Evolutionary conservation across 805 yeast genomes (phyloP).

Genomic region (Metschnikowia reukaufii): DNA sequence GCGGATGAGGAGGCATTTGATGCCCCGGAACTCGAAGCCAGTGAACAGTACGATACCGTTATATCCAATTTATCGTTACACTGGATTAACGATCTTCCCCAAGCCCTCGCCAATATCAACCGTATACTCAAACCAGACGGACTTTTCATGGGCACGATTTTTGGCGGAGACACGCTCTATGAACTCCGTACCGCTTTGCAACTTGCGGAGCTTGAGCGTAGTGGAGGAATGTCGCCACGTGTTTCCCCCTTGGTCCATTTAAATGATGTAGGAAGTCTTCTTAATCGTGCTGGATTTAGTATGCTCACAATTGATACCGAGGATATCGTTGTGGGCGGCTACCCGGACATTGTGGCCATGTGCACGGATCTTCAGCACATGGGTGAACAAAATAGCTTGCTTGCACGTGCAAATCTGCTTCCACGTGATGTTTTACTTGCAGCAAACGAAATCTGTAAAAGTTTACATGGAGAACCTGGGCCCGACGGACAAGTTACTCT

Average conservation of each 20-base stretch:
- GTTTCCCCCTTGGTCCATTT: constrained; percentile 79
- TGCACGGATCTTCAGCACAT: constrained; percentile 71
- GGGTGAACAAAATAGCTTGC: constrained; percentile 81
- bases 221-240: constrained; percentile 78
- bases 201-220: constrained; percentile 76
- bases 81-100: constrained; percentile 86
- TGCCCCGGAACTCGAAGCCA: constrained; percentile 37
- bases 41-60: constrained; percentile 62
- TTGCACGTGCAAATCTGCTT: constrained; percentile 43
- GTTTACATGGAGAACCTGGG: constrained; percentile 67
- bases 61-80: constrained; percentile 72
- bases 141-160: constrained; percentile 73
- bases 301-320: constrained; percentile 83
- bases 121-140: constrained; percentile 73
- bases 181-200: constrained; percentile 80
- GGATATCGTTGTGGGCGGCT: constrained; percentile 71
- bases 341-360: constrained; percentile 67
- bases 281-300: constrained; percentile 75
- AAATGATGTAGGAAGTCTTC: constrained; percentile 68
- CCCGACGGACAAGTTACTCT: constrained; percentile 44
- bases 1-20: constrained; percentile 68
- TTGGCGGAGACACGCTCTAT: constrained; percentile 83
- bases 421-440: constrained; percentile 68
- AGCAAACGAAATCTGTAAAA: constrained; percentile 69
- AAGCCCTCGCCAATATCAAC: constrained; percentile 55